These are phyloP conservation scores for Ramularia endophylla DNA, from an alignment of 2,329 filamentous ascomycete genomes.

Conservation along the genomic window DNA sequence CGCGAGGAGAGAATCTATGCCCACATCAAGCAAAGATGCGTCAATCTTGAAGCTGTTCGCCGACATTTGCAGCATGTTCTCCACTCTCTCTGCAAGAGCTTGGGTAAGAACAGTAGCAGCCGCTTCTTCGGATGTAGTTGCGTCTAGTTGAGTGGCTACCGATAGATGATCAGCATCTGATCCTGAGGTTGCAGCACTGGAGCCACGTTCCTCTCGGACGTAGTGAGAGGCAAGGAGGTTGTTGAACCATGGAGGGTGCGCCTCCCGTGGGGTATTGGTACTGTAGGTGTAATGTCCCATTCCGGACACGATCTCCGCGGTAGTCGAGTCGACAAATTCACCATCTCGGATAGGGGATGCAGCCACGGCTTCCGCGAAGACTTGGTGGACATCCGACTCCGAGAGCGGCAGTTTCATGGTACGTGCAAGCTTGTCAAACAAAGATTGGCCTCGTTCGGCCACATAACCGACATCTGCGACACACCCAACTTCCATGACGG, in stretches of 20 bases:
- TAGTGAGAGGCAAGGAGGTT: slow-evolving; percentile 14
- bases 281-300: slow-evolving; percentile 14
- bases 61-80: slow-evolving; percentile 16
- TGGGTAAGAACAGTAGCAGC: slow-evolving; percentile 9
- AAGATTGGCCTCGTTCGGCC: slow-evolving; percentile 11
- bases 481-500: slow-evolving; percentile 50
- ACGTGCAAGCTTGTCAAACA: slow-evolving; percentile 12
- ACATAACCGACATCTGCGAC: slow-evolving; percentile 42
- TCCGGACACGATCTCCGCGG: slow-evolving; percentile 12
- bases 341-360: slow-evolving; percentile 29
- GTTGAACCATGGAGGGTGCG: slow-evolving; percentile 15
- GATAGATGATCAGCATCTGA: slow-evolving; percentile 7
- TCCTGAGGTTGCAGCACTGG: slow-evolving; percentile 1
- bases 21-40: slow-evolving; percentile 26
- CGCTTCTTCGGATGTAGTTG: slow-evolving; percentile 9
- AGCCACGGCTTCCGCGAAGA: slow-evolving; percentile 48
- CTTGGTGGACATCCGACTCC: slow-evolving; percentile 47
- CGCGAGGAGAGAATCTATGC: slow-evolving; percentile 36
- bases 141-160: slow-evolving; percentile 8
- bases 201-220: slow-evolving; percentile 10
- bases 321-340: slow-evolving; percentile 12
- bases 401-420: slow-evolving; percentile 31
- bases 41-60: slow-evolving; percentile 9
- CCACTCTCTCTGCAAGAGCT: slow-evolving; percentile 11
- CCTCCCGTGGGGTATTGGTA: slow-evolving; percentile 8